Percentiles rank a stretch among this genome's conserved stretches.
These are phyloP conservation scores for Aspergillus bombycis DNA, from an alignment of 2,329 filamentous ascomycete species.

Conservation along the genomic window DNA sequence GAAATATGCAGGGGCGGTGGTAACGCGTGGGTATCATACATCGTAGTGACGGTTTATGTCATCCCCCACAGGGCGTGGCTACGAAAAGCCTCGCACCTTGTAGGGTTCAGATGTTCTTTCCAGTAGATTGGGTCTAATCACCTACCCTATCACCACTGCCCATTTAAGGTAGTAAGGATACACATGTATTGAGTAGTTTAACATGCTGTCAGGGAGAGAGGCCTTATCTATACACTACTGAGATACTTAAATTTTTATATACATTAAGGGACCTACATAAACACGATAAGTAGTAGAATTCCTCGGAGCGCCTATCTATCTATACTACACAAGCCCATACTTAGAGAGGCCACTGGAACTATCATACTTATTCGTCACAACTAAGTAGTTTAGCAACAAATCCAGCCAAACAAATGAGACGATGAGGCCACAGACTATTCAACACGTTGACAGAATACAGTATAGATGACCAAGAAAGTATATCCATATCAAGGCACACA, in stretches of 20 bases:
- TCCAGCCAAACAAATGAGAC: too few species aligned
- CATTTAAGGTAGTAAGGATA: neutral
- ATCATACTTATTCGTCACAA: too few species aligned
- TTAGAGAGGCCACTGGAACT: neutral
- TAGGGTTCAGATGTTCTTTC: neutral
- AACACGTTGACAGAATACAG: neutral
- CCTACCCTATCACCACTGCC: neutral
- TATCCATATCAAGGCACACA: neutral
- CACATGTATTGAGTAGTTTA: neutral
- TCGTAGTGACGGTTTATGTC: neutral
- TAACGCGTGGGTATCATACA: neutral
- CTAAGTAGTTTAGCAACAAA: too few species aligned
- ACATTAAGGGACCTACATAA: neutral
- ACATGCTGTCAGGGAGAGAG: neutral
- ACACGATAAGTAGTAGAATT: neutral
- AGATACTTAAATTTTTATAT: neutral
- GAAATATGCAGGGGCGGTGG: neutral
- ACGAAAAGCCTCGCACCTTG: neutral
- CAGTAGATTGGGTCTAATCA: neutral
- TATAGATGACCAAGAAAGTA: neutral
- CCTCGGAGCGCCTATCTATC: neutral
- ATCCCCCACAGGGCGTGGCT: neutral
- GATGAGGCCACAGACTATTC: too few species aligned
- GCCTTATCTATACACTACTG: neutral
- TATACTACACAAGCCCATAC: neutral